Percentiles rank a stretch among this genome's conserved stretches.
Conservation (phyloP, 2,329 filamentous ascomycete genomes). For the Neopestalotiopsis rosae region DNA sequence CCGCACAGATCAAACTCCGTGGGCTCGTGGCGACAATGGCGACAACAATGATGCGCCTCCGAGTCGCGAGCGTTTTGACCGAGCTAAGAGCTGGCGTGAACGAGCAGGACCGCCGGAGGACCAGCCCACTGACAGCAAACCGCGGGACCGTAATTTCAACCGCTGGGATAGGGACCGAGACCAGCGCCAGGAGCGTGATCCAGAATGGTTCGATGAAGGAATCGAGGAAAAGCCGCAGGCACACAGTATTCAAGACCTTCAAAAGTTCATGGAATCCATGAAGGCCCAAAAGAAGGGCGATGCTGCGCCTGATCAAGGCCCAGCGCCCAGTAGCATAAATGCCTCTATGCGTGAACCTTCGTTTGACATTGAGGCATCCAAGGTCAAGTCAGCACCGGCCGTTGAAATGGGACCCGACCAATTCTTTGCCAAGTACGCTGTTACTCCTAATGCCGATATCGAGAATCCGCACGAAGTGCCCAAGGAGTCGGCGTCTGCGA, state of each 20-base stretch:
- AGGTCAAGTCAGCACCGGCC: slow-evolving; percentile 65
- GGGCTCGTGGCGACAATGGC: slow-evolving; percentile 68
- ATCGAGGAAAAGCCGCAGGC: slow-evolving; percentile 71
- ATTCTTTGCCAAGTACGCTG: slow-evolving; percentile 70
- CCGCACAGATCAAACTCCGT: slow-evolving; percentile 70
- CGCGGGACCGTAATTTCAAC: slow-evolving; percentile 6
- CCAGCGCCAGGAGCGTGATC: slow-evolving; percentile 75
- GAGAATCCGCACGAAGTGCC: slow-evolving; percentile 58
- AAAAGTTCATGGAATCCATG: slow-evolving; percentile 93
- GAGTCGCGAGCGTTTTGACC: slow-evolving; percentile 61
- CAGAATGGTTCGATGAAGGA: slow-evolving; percentile 87
- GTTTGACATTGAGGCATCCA: slow-evolving; percentile 52
- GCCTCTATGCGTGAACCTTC: slow-evolving; percentile 41
- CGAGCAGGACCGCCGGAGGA: slow-evolving; percentile 52
- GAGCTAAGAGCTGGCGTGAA: slow-evolving; percentile 66
- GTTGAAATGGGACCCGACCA: slow-evolving; percentile 75
- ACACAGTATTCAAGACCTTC: slow-evolving; percentile 89
- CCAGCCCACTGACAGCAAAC: slow-evolving; percentile 8
- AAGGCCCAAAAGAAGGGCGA: slow-evolving; percentile 64
- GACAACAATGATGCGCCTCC: slow-evolving; percentile 38
- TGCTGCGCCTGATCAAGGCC: slow-evolving; percentile 42
- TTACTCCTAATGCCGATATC: slow-evolving; percentile 47
- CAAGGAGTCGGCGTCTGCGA: slow-evolving; percentile 47
- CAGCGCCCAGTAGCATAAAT: slow-evolving; percentile 33
- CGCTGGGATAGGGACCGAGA: slow-evolving; percentile 48